phyloP scores from a whole-genome alignment of 192 early-diverging fungal species.

The Entomortierella parvispora region DNA sequence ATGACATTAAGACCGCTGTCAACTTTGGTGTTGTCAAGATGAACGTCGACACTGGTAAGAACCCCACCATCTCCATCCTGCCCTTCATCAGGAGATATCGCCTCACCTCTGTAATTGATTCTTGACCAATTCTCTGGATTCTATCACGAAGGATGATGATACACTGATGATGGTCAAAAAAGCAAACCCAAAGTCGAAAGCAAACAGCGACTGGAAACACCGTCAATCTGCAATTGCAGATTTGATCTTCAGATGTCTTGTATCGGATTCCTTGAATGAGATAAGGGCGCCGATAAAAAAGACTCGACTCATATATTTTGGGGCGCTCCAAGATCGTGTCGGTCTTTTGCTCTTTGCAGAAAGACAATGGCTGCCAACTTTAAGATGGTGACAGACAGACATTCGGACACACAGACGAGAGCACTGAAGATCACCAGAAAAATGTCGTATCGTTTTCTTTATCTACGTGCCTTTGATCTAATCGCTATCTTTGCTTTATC shows the following conservation, averaged over 20 bases:
- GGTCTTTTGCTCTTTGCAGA: too few species aligned
- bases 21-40: conserved; percentile 92
- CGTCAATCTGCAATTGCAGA: too few species aligned
- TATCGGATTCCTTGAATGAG: too few species aligned
- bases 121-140: conserved; percentile 9
- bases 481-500: conserved; percentile 1
- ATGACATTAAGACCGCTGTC: conserved; percentile 85
- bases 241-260: not conserved
- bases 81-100: too few species aligned
- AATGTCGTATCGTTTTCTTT: not conserved
- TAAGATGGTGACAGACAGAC: not conserved
- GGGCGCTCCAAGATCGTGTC: too few species aligned
- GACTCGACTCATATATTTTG: too few species aligned
- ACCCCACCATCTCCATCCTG: not conserved
- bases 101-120: not conserved
- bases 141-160: too few species aligned
- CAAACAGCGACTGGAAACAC: too few species aligned
- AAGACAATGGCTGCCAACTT: not conserved
- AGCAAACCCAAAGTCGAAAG: too few species aligned
- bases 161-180: too few species aligned
- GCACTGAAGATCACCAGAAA: not conserved
- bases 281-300: too few species aligned
- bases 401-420: not conserved
- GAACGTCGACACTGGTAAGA: conserved; percentile 91
- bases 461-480: not conserved